Evolutionary conservation across 805 yeast species (phyloP), one percentile per base, ranked within the genome.

Genomic region (Pichia cabralensis): DNA sequence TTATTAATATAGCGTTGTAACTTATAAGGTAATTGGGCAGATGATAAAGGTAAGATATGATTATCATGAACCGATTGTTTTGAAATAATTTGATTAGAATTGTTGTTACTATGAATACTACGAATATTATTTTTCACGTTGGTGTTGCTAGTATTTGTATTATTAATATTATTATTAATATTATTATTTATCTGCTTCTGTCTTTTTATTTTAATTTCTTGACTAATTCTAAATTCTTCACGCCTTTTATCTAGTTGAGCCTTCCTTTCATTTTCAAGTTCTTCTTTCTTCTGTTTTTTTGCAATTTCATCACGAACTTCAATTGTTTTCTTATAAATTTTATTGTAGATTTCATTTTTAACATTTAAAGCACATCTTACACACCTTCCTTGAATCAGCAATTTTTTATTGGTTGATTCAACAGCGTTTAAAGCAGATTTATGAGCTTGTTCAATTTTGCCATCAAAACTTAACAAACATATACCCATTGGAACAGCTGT

Each of bases 401-500:
- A 57, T 22, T 55, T 57, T 15, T 55, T 52, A 36, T 65, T 58
- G 14, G 65, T 58, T 13, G 56, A 61, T 13, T 55, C 47, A 1
- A 65, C 60, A 0, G 78, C 78, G 26, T 44, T 50, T 15, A 52
- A 40, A 1, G 80, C 82, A 2, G 67, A 46, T 28, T 49, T 50
- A 22, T 66, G 67, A 1, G 79, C 71, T n/a, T 49, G 45, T 17
- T 64, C 69, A n/a, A 55, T 38, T 13, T 74, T 61, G 3, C 84
- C 83, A 38, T 66, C 76, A 55, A 69, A 86, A 39, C 69, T 63
- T 34, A 84, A 61, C 15, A 71, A 58, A 33, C 79, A 79, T 16
- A 85, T 61, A 8, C 94, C 92, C 26, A 86, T 55, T 0, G 94
- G 88, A 14, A 77, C 80, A 3, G 86, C 95, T 28, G 82, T 76